Evolutionary conservation across 768 basidiomycete genomes (phyloP).

Genomic region (Lactarius evosmus): DNA sequence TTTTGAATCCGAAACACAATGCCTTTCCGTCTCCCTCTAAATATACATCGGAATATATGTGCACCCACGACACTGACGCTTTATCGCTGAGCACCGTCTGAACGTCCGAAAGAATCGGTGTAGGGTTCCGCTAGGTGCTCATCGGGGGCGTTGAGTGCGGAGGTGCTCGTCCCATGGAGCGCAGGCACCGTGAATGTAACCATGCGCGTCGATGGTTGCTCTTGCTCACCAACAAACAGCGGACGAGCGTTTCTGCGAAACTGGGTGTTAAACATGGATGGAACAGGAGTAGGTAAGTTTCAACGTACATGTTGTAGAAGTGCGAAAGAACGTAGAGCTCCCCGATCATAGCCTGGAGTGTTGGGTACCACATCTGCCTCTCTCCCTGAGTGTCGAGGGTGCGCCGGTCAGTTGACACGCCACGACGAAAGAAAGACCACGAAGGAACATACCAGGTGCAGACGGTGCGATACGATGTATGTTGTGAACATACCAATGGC

Average conservation of each 20-base stretch:
- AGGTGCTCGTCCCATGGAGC: not conserved
- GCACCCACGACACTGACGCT: not conserved
- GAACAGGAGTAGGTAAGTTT: not conserved
- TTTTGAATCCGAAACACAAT: not conserved
- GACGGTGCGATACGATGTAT: not conserved
- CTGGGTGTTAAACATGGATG: not conserved
- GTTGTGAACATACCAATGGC: not conserved
- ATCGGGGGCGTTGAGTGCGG: not conserved
- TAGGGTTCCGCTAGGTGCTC: too few relatives aligned
- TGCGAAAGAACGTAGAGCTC: conserved; percentile 13
- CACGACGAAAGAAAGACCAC: not conserved
- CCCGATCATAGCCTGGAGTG: conserved; percentile 9
- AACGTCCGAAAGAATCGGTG: not conserved
- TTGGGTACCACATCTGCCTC: conserved; percentile 3
- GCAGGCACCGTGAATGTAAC: not conserved
- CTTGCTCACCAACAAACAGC: not conserved
- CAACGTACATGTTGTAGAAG: conserved; percentile 10
- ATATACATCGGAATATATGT: not conserved
- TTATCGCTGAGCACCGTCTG: not conserved
- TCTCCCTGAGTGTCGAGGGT: not conserved
- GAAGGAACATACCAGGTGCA: not conserved
- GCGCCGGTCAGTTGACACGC: not conserved
- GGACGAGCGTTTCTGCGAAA: conserved; percentile 2
- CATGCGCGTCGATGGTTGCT: not conserved
- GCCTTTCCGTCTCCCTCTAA: not conserved